Evolutionary conservation across 2,329 filamentous ascomycete species (phyloP).

Genomic region (Neospermospora avenae): DNA sequence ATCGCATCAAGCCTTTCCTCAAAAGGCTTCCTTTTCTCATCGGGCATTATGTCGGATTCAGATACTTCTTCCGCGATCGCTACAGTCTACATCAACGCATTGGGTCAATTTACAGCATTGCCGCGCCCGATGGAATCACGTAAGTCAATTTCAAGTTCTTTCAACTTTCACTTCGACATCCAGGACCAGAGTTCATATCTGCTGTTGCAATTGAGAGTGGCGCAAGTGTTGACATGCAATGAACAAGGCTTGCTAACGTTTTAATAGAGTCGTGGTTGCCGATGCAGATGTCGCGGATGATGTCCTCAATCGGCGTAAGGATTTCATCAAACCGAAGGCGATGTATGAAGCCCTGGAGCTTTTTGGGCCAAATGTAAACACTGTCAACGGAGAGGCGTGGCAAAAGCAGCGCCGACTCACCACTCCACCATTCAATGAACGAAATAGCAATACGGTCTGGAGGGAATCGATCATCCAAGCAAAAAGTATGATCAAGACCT

Average conservation of each 20-base stretch:
- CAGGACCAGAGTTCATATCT: background rate
- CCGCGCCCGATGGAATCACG: background rate
- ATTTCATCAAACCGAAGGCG: conserved; percentile 15
- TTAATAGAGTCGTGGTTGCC: conserved; percentile 10
- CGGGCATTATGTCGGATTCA: conserved; percentile 9
- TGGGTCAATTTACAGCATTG: conserved; percentile 15
- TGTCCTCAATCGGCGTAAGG: conserved; percentile 16
- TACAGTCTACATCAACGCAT: conserved; percentile 15
- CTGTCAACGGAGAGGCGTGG: conserved; percentile 39
- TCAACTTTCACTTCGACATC: background rate
- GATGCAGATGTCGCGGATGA: conserved; percentile 18
- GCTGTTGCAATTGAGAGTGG: background rate
- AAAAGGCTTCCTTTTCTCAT: conserved; percentile 11
- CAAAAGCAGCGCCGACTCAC: conserved; percentile 42
- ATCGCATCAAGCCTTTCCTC: conserved; percentile 8
- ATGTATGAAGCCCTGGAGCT: conserved; percentile 28
- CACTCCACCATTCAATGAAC: conserved; percentile 43
- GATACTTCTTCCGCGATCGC: conserved; percentile 10
- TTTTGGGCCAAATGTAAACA: conserved; percentile 37
- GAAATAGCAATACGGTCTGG: conserved; percentile 41
- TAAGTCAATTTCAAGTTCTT: background rate
- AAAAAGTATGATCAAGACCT: conserved; percentile 33
- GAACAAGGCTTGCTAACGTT: background rate
- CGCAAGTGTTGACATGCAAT: background rate
- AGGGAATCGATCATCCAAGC: conserved; percentile 35